Evolutionary conservation across 2,329 filamentous ascomycete genomes (phyloP), one percentile per base, ranked within the genome.

Genomic region (Xylariaceae sp.): DNA sequence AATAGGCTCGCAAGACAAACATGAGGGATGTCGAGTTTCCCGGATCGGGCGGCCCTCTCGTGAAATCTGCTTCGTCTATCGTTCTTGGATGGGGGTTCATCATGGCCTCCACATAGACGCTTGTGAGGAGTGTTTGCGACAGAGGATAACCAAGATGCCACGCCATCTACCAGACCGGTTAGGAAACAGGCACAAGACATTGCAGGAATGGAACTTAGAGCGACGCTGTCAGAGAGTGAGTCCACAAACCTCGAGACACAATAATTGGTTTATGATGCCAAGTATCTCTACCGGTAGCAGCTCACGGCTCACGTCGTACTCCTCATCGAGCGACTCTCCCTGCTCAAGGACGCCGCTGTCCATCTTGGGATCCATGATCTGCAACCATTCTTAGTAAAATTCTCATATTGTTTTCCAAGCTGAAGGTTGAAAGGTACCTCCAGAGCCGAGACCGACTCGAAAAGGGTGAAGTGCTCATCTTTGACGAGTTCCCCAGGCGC

Each of bases 351-450:
- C 90, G 27, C 94, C 94, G 64, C 90, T 96, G 69, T 99, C 94
- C 94, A 99, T 99, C 71, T 97, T 99, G 1, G 89, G 85, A 64
- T 99, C 94, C 89, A 96, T 96, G 61, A 99, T 96, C 94, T 99
- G 27, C 33, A 31, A 27, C 46, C 39, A 38, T 12, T 39, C n/a
- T 53, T 11, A 45, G 22, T 32, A 33, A 42, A 22, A 33, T 22
- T 11, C 18, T 32, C 22, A 36, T 9, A 19, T 11, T 30, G 5
- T 19, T 44, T 32, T 18, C 6, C 14, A 11, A 40, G 27, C 39
- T 22, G 35, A 31, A 11, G 31, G 5, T 39, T 15, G 18, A 44
- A 17, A 58, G 55, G 49, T 44, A 65, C 83, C 80, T 94, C 89
- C 18, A 94, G 77, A 59, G 89, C 89, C 54, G 89, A 89, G 59